Base-by-base conservation (phyloP, 352 stramenopile species). In the Phytophthora cryptogea region DNA sequence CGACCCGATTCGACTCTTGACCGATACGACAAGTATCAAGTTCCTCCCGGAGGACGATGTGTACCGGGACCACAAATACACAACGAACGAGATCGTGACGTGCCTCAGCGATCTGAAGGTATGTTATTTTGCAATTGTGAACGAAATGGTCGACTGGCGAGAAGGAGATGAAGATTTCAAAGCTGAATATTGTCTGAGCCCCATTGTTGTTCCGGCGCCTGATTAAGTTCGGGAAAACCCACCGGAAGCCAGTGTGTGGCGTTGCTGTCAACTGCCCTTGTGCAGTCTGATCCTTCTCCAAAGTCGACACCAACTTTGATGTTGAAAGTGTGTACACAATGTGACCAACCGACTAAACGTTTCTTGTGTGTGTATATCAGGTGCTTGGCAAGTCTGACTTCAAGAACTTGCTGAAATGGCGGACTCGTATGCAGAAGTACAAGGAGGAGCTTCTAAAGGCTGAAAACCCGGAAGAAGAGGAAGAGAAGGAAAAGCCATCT, bases 301-400 rank as follows among this genome's bases (percentile, higher is more conserved):
- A 46, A 9, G 43, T 17, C 39, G n/a, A 31, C 36, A 33, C 4
- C 20, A 14, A 9, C 14, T 39, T n/a, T n/a, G 10, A 4, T 10
- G 37, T 3, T 2, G 4, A 9, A 44, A 30, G 37, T 30, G 1
- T 43, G 10, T 8, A 17, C 44, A 44, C 20, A 16, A 17, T 32
- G 1, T 44, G 26, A 32, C 5, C 2, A 31, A 14, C 2, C n/a
- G 32, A n/a, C 28, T 63, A 55, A 63, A 31, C 26, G 9, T 9
- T 26, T 30, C 32, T 32, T 44, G 14, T 49, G 44, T 62, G 0
- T 64, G 0, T 23, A 0, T 46, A 26, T 68, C 37, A 95, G 86
- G 86, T 99, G 8, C 82, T 99, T 11, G 97, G 98, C 45, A 99
- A 99, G 50, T 70, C 76, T 6, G 98, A 99, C 59, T 99, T 99